phyloP scores from a whole-genome alignment of 306 rosid species.

The Alnus glutinosa region DNA sequence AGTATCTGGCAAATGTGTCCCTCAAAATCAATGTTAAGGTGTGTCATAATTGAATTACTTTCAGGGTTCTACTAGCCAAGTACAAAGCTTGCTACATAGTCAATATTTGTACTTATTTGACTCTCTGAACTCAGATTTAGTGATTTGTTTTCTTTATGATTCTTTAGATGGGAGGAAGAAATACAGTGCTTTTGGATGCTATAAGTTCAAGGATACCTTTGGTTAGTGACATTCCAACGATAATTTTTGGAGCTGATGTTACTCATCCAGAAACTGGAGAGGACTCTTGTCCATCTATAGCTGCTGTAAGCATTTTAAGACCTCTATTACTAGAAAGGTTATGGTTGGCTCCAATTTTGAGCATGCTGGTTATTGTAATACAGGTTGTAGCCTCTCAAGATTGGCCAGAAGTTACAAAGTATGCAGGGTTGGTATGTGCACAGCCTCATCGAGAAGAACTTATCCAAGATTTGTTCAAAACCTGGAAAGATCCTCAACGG shows the following conservation, averaged over 20 bases:
- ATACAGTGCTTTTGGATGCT: constrained; percentile 79
- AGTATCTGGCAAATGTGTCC: constrained; percentile 64
- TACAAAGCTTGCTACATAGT: not conserved
- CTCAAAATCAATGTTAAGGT: constrained; percentile 74
- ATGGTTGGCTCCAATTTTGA: constrained; percentile 7
- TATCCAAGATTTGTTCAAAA: constrained; percentile 72
- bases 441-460: constrained; percentile 80
- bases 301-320: constrained; percentile 55
- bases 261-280: constrained; percentile 75
- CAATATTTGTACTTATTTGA: not conserved
- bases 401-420: constrained; percentile 85
- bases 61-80: constrained; percentile 8
- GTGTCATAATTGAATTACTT: constrained; percentile 6
- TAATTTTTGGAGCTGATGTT: constrained; percentile 84
- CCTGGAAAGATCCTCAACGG: constrained; percentile 72
- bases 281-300: constrained; percentile 70
- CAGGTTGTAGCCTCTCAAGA: constrained; percentile 91
- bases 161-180: constrained; percentile 73
- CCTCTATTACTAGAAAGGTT: constrained; percentile 1
- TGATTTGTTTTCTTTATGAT: not conserved
- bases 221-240: constrained; percentile 81
- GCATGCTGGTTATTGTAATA: constrained; percentile 26
- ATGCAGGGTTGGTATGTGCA: constrained; percentile 79
- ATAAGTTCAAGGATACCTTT: constrained; percentile 65
- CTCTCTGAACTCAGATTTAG: not conserved